These are phyloP conservation scores for Metschnikowia anglica DNA, from an alignment of 805 yeast species.

Conservation along the genomic window DNA sequence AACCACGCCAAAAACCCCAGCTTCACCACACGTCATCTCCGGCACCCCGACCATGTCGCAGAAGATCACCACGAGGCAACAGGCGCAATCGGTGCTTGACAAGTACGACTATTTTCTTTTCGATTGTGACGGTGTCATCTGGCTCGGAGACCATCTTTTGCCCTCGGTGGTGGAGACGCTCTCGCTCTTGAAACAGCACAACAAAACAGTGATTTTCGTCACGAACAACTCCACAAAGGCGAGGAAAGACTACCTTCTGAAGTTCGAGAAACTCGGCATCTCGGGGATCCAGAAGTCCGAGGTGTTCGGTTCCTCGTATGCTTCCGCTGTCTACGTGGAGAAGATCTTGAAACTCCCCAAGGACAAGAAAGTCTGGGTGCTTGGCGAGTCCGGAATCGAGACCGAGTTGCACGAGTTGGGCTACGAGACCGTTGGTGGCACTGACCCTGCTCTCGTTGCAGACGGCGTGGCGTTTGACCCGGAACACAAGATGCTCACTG, in stretches of 20 bases:
- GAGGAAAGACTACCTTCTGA: conserved; percentile 68
- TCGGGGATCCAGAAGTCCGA: conserved; percentile 56
- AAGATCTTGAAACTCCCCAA: conserved; percentile 73
- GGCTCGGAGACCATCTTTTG: conserved; percentile 82
- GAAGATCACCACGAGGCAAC: conserved; percentile 48
- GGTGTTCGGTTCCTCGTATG: conserved; percentile 89
- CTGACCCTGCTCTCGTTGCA: conserved; percentile 56
- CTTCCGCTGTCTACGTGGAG: conserved; percentile 81
- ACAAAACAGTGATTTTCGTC: conserved; percentile 80
- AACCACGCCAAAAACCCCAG: not conserved
- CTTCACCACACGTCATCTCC: not conserved
- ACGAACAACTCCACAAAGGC: conserved; percentile 96
- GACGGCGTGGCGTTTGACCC: conserved; percentile 53
- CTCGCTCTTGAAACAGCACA: conserved; percentile 48
- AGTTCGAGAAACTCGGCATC: conserved; percentile 62
- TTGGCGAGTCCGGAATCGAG: conserved; percentile 86
- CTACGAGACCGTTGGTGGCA: conserved; percentile 76
- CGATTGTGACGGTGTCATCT: conserved; percentile 96
- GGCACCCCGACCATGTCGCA: conserved; percentile 41
- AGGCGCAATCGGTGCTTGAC: conserved; percentile 55
- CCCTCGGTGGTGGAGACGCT: conserved; percentile 81
- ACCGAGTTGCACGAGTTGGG: conserved; percentile 77
- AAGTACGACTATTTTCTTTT: conserved; percentile 82
- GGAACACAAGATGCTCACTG: conserved; percentile 51
- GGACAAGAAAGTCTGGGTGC: conserved; percentile 78